These are phyloP conservation scores for Myxozyma geophila DNA, from an alignment of 805 yeast species.

Conservation along the genomic window DNA sequence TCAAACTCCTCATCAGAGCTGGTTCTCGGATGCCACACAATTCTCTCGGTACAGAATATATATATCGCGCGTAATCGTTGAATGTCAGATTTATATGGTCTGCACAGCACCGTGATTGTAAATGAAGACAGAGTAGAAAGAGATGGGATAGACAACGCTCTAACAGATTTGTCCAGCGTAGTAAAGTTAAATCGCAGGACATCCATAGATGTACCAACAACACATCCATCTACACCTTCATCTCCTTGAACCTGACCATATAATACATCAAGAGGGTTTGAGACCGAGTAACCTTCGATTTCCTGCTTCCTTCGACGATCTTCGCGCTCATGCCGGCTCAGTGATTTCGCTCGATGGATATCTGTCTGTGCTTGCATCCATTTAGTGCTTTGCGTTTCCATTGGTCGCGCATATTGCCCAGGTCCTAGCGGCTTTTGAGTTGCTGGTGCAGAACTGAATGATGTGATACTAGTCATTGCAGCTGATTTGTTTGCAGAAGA, in stretches of 20 bases:
- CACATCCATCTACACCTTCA: constrained; percentile 38
- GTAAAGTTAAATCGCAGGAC: constrained; percentile 24
- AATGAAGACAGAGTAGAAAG: constrained; percentile 59
- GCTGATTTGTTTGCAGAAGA: not conserved
- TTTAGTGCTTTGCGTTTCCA: constrained; percentile 28
- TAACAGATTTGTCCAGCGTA: constrained; percentile 31
- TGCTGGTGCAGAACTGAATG: constrained; percentile 9
- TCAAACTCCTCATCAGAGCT: constrained; percentile 37
- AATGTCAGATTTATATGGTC: constrained; percentile 56
- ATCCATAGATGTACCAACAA: constrained; percentile 30
- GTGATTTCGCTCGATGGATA: constrained; percentile 71
- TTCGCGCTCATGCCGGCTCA: constrained; percentile 70
- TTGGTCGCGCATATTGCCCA: constrained; percentile 8
- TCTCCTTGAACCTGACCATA: constrained; percentile 37
- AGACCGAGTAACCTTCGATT: constrained; percentile 64
- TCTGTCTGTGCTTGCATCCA: constrained; percentile 65
- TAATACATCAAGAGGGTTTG: constrained; percentile 55
- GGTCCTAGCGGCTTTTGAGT: not conserved
- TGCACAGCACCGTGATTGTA: constrained; percentile 57
- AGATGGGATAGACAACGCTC: constrained; percentile 25
- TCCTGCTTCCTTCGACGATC: constrained; percentile 64
- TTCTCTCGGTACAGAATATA: constrained; percentile 64
- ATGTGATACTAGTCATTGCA: constrained; percentile 12
- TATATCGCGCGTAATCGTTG: constrained; percentile 71
- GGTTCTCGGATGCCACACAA: constrained; percentile 48